phyloP scores from a whole-genome alignment of 768 basidiomycete species.

The Psilocybe cubensis region DNA sequence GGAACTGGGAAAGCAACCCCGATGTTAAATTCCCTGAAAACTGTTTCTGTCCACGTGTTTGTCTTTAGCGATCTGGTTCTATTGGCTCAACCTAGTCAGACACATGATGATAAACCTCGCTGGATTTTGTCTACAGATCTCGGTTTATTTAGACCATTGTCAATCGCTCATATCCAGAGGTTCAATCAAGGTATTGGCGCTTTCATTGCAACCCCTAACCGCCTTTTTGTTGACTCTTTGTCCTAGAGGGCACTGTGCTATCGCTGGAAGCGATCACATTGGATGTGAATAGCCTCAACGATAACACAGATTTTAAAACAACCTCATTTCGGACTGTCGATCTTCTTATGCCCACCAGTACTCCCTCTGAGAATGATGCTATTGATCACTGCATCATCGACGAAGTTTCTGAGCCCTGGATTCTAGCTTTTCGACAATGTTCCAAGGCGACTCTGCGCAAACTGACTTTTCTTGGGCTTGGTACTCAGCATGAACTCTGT shows the following conservation, averaged over 20 bases:
- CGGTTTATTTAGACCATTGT: slow-evolving; percentile 55
- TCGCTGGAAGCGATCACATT: slow-evolving; percentile 22
- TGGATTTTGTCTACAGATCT: slow-evolving; percentile 33
- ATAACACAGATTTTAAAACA: slow-evolving; percentile 22
- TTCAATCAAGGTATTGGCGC: slow-evolving; percentile 18
- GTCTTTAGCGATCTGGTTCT: slow-evolving; percentile 76
- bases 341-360: slow-evolving; percentile 16
- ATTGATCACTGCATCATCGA: background rate
- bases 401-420: slow-evolving; percentile 38
- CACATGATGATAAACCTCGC: slow-evolving; percentile 20
- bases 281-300: slow-evolving; percentile 15
- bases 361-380: background rate
- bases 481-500: slow-evolving; percentile 25
- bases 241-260: slow-evolving; percentile 14
- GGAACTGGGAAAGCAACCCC: background rate
- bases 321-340: slow-evolving; percentile 20
- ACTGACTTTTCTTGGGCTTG: slow-evolving; percentile 31
- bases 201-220: background rate
- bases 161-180: slow-evolving; percentile 28
- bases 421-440: slow-evolving; percentile 56
- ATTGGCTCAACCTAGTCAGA: slow-evolving; percentile 44
- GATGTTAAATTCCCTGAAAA: slow-evolving; percentile 10
- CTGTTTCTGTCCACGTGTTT: slow-evolving; percentile 36
- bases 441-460: slow-evolving; percentile 48
- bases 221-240: slow-evolving; percentile 3